These are phyloP conservation scores for Trematosphaeria pertusa DNA, from an alignment of 2,329 filamentous ascomycete genomes.

Conservation along the genomic window DNA sequence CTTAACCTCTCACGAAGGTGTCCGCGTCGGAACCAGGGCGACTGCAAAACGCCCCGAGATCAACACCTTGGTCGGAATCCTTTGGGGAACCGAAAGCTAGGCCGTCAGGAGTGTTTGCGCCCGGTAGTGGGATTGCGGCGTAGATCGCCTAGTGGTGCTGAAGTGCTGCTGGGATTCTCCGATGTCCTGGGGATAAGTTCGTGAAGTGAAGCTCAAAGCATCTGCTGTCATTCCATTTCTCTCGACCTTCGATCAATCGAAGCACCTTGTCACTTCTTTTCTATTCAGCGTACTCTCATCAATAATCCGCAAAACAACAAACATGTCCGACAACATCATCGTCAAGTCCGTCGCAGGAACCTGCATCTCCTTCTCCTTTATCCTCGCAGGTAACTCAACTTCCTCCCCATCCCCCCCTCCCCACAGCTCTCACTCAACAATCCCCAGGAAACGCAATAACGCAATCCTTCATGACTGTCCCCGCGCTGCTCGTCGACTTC, in stretches of 20 bases:
- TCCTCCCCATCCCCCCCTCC: neutral
- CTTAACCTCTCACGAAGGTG: neutral
- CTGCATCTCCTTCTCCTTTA: conserved; percentile 58
- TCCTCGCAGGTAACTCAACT: conserved; percentile 52
- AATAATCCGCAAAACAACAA: conserved; percentile 31
- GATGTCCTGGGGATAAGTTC: too few relatives aligned
- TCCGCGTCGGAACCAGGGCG: neutral
- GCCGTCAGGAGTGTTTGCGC: too few relatives aligned
- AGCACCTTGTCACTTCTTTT: neutral
- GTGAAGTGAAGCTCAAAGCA: neutral
- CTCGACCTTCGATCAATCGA: neutral
- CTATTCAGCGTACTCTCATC: neutral
- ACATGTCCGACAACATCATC: too few relatives aligned
- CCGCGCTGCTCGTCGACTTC: conserved; percentile 57
- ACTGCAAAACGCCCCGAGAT: too few relatives aligned
- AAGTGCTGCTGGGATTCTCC: too few relatives aligned
- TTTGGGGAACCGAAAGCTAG: conserved; percentile 15
- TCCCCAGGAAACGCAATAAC: conserved; percentile 59
- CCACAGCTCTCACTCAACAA: conserved; percentile 6
- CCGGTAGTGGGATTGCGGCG: too few relatives aligned
- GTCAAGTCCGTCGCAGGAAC: conserved; percentile 53
- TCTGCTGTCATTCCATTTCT: conserved; percentile 3
- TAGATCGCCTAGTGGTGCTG: too few relatives aligned
- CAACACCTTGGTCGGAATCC: too few relatives aligned
- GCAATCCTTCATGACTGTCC: conserved; percentile 61